These are phyloP conservation scores for Bertia moriformis DNA, from an alignment of 2,329 filamentous ascomycete genomes.

Conservation along the genomic window DNA sequence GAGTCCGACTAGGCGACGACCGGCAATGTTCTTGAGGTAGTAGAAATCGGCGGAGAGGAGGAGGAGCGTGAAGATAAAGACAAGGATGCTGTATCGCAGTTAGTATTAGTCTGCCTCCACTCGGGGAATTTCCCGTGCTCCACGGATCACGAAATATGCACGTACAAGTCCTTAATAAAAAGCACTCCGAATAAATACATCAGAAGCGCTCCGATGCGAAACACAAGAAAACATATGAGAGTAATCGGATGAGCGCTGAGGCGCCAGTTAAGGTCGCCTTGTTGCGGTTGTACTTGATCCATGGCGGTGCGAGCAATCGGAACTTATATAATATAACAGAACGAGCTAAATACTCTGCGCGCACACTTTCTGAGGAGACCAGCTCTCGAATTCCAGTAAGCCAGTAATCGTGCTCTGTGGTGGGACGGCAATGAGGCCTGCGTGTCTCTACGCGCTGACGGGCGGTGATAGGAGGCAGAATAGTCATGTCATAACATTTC, in stretches of 20 bases:
- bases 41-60: constrained; percentile 34
- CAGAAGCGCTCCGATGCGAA: constrained; percentile 41
- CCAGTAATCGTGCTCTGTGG: too few species aligned
- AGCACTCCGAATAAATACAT: constrained; percentile 56
- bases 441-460: too few species aligned
- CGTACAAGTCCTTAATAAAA: constrained; percentile 47
- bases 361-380: too few species aligned
- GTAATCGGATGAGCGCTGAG: constrained; percentile 56
- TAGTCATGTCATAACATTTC: too few species aligned
- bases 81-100: constrained; percentile 26
- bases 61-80: constrained; percentile 33
- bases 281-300: not conserved
- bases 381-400: too few species aligned
- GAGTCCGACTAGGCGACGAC: constrained; percentile 29
- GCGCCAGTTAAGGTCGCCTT: constrained; percentile 40
- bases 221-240: constrained; percentile 49
- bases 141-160: not conserved
- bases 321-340: too few species aligned
- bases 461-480: too few species aligned
- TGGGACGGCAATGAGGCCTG: too few species aligned
- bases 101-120: not conserved
- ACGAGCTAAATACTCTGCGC: too few species aligned
- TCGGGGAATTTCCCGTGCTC: constrained; percentile 1
- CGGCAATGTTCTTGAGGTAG: constrained; percentile 35
- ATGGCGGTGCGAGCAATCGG: too few species aligned